Evolutionary conservation across 352 stramenopile species (phyloP).

Genomic region (Pythium dissotocum): DNA sequence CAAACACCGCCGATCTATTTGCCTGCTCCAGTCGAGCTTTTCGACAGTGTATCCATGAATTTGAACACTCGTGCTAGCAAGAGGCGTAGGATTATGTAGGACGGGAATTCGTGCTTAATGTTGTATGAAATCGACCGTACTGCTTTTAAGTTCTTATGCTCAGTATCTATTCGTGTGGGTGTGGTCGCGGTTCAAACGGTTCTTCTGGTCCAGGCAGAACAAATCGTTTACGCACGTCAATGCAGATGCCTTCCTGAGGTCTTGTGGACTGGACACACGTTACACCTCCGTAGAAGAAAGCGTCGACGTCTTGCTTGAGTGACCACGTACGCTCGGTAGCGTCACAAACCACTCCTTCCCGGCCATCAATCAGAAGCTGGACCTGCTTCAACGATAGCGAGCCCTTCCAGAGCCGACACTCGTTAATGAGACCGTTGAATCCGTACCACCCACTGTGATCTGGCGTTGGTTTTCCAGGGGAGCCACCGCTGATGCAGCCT

Average conservation of each 20-base stretch:
- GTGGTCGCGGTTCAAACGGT: not conserved
- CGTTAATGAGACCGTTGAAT: not conserved
- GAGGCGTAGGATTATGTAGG: too few relatives aligned
- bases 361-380: not conserved
- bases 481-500: slow-evolving; percentile 12
- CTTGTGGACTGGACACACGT: not conserved
- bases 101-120: too few relatives aligned
- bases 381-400: not conserved
- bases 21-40: too few relatives aligned
- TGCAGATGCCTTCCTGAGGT: not conserved
- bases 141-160: not conserved
- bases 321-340: not conserved
- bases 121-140: too few relatives aligned
- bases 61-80: too few relatives aligned
- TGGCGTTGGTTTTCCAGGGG: not conserved
- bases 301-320: not conserved
- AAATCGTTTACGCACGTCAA: not conserved
- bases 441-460: not conserved
- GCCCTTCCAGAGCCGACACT: not conserved
- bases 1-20: too few relatives aligned
- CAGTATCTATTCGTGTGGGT: not conserved
- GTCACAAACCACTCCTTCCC: not conserved
- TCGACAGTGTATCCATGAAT: too few relatives aligned
- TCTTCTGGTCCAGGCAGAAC: not conserved
- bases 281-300: not conserved